Base-by-base conservation (phyloP, 2,329 filamentous ascomycete genomes). In the Colletotrichum higginsianum region DNA sequence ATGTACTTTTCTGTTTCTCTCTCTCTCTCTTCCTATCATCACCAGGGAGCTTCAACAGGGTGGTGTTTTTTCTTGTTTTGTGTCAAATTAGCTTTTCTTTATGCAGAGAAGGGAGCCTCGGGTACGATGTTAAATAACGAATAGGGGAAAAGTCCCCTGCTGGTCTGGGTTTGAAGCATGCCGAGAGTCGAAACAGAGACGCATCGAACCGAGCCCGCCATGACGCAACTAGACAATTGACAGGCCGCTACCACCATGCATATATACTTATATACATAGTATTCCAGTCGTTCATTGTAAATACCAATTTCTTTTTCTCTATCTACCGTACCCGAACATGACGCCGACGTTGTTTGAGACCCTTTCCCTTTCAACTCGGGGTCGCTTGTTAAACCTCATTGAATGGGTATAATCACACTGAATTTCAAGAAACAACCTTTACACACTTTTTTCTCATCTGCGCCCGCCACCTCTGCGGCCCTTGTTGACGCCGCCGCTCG, bases 351-450 rank as follows among this genome's bases (percentile, higher is more conserved):
- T 49, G n/a, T 50, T 50, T 26, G 55, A 64, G 42, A 64, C 40
- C 67, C 46, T 21, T 26, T 56, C 61, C 46, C 60, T 62, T 60
- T 64, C 60, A 71, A 67, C 42, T 42, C 49, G 56, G 56, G 61
- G 60, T 67, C 64, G 65, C 72, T 49, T 69, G 35, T 38, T 61
- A 66, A 61, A 71, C 71, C 61, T 67, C 71, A 72, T 70, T 66
- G 61, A 68, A 70, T 64, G 72, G 72, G 72, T 74, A 74, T 74
- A 73, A 72, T 70, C 70, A 70, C 65, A 73, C 61, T 63, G 38
- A 50, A 67, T 55, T 61, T 72, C 68, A 73, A 61, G 52, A 66
- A 73, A 58, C 35, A 38, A 52, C 50, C 23, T 16, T 44, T 66
- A 38, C 21, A 64, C 42, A 64, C 23, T n/a, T 38, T 30, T 21